Base-by-base conservation (phyloP, 2,329 filamentous ascomycete genomes). In the Nigrospora oryzae region DNA sequence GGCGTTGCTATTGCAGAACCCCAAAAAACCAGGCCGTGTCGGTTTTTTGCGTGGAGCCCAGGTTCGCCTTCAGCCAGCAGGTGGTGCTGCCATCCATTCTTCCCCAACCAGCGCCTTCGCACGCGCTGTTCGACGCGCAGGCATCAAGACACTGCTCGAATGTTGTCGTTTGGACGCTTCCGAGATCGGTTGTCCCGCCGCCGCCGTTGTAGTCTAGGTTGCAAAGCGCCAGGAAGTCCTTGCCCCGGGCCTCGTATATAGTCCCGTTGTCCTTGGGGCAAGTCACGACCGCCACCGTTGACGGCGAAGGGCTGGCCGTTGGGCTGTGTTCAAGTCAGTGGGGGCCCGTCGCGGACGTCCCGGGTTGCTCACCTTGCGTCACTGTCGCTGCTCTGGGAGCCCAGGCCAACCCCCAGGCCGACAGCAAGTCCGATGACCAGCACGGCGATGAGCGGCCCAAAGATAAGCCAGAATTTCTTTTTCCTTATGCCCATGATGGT, bases 61-160 rank as follows among this genome's bases (percentile, higher is more conserved):
- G 45, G 8, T 44, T 42, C 28, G 58, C 58, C 56, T 68, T 66
- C 41, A 67, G 48, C 57, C 59, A 68, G 50, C 64, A 68, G 2
- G 52, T 50, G 7, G 53, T 32, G 1, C 40, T 36, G 7, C 57
- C 60, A 0, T 59, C 15, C 32, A 56, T 58, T 4, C 44, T 47
- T 1, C 64, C 65, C 62, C 62, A 68, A 12, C 64, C 62, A 0
- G 62, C 64, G 2, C 59, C 64, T 0, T 52, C 54, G 38, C 65
- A 68, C 0, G 46, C 51, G 3, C 53, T 47, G 40, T 56, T 51
- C 3, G 12, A 19, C 6, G 60, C 56, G 42, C 65, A 68, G 2
- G 43, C 41, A 16, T 55, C 53, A 15, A 66, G 53, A 45, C 65
- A 68, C 8, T 56, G 56, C 38, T 56, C 56, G n/a, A 65, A 49